Percentiles rank a stretch among this genome's conserved stretches.
phyloP scores from a whole-genome alignment of 192 early-diverging fungal genomes.

The Globomyces pollinis-pini region DNA sequence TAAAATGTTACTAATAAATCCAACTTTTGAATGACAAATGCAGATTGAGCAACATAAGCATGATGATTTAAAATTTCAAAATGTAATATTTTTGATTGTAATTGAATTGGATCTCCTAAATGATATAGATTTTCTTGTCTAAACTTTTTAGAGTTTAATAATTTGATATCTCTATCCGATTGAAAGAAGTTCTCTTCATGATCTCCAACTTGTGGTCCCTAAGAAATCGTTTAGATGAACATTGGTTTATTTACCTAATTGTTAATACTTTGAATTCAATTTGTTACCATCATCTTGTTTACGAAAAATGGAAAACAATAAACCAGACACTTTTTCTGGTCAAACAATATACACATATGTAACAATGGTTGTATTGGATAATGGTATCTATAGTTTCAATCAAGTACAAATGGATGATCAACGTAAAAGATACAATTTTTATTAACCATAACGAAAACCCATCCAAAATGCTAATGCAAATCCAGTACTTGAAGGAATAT shows the following conservation, averaged over 20 bases:
- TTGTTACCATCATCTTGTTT: too few relatives aligned
- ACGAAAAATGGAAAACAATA: too few relatives aligned
- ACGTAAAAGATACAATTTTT: too few relatives aligned
- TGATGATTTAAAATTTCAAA: conserved; percentile 26
- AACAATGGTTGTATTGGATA: too few relatives aligned
- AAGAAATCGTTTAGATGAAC: conserved; percentile 2
- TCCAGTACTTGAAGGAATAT: neutral
- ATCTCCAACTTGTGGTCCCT: neutral
- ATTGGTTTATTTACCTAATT: too few relatives aligned
- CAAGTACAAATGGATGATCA: too few relatives aligned
- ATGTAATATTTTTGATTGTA: conserved; percentile 58
- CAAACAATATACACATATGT: too few relatives aligned
- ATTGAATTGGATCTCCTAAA: conserved; percentile 50
- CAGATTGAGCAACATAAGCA: conserved; percentile 64
- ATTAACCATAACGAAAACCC: conserved; percentile 1
- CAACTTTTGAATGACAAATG: conserved; percentile 58
- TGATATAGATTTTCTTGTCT: conserved; percentile 35
- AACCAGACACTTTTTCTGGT: too few relatives aligned
- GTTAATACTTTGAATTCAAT: too few relatives aligned
- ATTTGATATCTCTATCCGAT: conserved; percentile 57
- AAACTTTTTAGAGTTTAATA: conserved; percentile 36
- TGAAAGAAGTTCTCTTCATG: conserved; percentile 60
- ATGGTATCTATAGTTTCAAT: too few relatives aligned
- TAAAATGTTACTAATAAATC: conserved; percentile 50
- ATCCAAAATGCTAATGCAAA: conserved; percentile 1